Conservation (phyloP, 306 rosid genomes). For the Vigna reflexopilosa region DNA sequence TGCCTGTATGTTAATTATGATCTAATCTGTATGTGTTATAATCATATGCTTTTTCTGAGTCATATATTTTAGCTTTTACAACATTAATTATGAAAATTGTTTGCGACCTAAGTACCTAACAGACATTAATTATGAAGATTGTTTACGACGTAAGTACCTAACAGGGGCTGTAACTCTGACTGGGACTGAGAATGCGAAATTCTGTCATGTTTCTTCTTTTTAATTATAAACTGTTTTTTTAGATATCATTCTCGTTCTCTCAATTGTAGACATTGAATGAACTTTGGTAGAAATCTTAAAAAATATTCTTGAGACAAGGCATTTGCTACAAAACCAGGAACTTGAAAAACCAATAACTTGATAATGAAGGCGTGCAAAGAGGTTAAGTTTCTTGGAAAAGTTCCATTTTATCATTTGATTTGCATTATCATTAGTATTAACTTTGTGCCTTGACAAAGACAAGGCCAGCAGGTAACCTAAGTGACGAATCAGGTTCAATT, state of each 20-base stretch:
- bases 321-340: too few species aligned
- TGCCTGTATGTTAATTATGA: background rate
- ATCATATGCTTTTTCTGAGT: background rate
- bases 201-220: background rate
- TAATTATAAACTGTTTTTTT: background rate
- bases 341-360: too few species aligned
- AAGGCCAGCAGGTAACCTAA: background rate
- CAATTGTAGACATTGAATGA: background rate
- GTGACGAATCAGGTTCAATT: background rate
- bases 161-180: background rate
- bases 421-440: background rate
- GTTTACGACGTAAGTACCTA: background rate
- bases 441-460: background rate
- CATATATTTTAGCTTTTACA: background rate
- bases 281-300: background rate
- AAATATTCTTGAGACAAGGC: background rate
- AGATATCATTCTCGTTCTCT: background rate
- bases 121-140: constrained; percentile 9
- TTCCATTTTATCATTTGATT: background rate
- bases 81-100: constrained; percentile 13
- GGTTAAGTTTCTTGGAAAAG: background rate
- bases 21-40: background rate
- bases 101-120: background rate
- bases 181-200: background rate
- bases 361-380: background rate